Percentiles rank a stretch among this genome's conserved stretches.
These are phyloP conservation scores for Phytophthora constricta DNA, from an alignment of 352 stramenopile genomes.

Conservation along the genomic window DNA sequence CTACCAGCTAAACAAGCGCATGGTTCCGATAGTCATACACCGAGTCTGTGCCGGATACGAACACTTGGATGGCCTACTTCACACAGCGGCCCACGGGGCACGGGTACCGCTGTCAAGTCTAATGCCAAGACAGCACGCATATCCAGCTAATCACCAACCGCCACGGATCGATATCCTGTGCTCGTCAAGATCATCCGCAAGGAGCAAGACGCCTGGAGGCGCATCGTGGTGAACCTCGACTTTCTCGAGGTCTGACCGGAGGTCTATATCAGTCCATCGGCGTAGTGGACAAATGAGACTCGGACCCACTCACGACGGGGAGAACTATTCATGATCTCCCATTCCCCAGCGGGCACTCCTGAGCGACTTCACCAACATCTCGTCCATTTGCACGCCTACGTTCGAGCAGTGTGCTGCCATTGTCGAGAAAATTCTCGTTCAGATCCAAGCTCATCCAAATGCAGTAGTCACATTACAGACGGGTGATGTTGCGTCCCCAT, in stretches of 20 bases:
- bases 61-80: background rate
- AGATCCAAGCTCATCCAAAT: background rate
- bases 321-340: conserved; percentile 28
- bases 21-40: background rate
- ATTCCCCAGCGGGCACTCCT: conserved; percentile 2
- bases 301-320: background rate
- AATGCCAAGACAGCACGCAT: background rate
- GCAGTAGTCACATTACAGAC: background rate
- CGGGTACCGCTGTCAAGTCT: background rate
- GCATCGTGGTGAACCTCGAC: conserved; percentile 10
- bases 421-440: background rate
- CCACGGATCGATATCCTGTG: background rate
- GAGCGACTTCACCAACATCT: conserved; percentile 3
- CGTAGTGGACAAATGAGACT: conserved; percentile 25
- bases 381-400: background rate
- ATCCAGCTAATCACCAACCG: conserved; percentile 18
- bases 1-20: conserved; percentile 16
- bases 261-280: conserved; percentile 18
- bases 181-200: conserved; percentile 24
- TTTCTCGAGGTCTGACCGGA: conserved; percentile 15
- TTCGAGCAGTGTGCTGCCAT: conserved; percentile 17
- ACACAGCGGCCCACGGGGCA: background rate
- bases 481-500: conserved; percentile 11
- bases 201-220: conserved; percentile 13
- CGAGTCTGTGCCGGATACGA: background rate